These are phyloP conservation scores for Symbiodinium pilosum DNA, from an alignment of 73 alveolate species.

Conservation along the genomic window DNA sequence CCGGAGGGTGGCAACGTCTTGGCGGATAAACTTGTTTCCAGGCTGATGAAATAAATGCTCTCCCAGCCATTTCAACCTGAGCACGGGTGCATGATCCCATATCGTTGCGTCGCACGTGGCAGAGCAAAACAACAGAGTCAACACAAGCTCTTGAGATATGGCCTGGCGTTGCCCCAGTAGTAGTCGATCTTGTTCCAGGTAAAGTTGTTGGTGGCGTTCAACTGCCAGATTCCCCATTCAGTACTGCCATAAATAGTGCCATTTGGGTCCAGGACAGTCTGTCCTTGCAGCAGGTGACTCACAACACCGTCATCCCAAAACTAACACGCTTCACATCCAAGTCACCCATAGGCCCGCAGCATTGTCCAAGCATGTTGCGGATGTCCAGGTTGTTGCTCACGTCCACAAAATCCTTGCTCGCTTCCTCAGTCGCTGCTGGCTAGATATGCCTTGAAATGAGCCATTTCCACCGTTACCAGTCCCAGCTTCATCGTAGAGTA, in stretches of 20 bases:
- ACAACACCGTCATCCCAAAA: too few species aligned
- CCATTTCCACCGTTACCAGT: not conserved
- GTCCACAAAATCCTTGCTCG: not conserved
- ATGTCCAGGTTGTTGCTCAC: not conserved
- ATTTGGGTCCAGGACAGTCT: not conserved
- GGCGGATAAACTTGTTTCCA: not conserved
- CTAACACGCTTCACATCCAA: too few species aligned
- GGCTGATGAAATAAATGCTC: not conserved
- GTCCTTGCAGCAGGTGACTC: too few species aligned
- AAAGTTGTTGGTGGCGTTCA: not conserved
- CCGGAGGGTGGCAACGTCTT: not conserved
- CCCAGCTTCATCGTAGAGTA: not conserved
- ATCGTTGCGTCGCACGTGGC: too few species aligned
- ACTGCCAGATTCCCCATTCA: not conserved
- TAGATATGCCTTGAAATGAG: not conserved
- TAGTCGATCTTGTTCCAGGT: not conserved
- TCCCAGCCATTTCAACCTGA: not conserved
- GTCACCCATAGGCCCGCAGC: not conserved
- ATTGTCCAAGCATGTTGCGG: not conserved
- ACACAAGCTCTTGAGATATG: too few species aligned
- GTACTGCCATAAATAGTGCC: not conserved
- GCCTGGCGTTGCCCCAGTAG: too few species aligned
- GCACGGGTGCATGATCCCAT: too few species aligned
- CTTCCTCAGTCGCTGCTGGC: not conserved
- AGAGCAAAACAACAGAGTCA: too few species aligned